Percentiles rank a stretch among this genome's conserved stretches.
phyloP scores from a whole-genome alignment of 805 yeast genomes.

The Candida peoriensis region DNA sequence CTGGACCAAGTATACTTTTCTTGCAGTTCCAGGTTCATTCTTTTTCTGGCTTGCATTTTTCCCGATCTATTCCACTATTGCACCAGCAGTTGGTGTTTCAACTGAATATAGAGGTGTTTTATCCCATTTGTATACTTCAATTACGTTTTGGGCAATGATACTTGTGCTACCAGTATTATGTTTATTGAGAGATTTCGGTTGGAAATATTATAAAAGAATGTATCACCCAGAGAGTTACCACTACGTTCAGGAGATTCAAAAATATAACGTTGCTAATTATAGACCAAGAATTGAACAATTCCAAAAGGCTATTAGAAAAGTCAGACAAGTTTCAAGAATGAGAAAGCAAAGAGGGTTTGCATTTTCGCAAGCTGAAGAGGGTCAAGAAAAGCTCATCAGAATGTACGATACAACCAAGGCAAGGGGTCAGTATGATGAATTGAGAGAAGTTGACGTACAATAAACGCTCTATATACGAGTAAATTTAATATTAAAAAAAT shows the following conservation, averaged over 20 bases:
- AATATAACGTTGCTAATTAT: conserved; percentile 87
- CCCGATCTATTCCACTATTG: conserved; percentile 82
- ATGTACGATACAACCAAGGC: conserved; percentile 92
- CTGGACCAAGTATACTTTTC: conserved; percentile 90
- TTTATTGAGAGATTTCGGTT: conserved; percentile 77
- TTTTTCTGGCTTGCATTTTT: conserved; percentile 76
- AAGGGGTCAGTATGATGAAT: conserved; percentile 69
- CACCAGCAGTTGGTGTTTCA: conserved; percentile 80
- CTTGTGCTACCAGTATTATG: conserved; percentile 76
- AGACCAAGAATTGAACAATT: conserved; percentile 96
- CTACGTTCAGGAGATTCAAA: conserved; percentile 94
- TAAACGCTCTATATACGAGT: conserved; percentile 1
- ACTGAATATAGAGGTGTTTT: conserved; percentile 80
- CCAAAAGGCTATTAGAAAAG: conserved; percentile 95
- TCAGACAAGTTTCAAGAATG: conserved; percentile 97
- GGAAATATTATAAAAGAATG: conserved; percentile 94
- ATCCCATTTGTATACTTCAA: conserved; percentile 68
- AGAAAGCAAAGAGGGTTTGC: conserved; percentile 98
- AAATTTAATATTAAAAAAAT: conserved; percentile 27
- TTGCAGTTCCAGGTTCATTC: conserved; percentile 95
- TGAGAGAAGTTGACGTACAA: conserved; percentile 36
- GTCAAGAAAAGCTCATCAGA: conserved; percentile 85
- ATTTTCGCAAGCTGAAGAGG: conserved; percentile 92
- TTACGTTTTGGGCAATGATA: conserved; percentile 77
- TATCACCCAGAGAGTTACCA: conserved; percentile 91